Evolutionary conservation across 2,329 filamentous ascomycete genomes (phyloP), one percentile per base, ranked within the genome.

Genomic region (Fusarium multiceps): DNA sequence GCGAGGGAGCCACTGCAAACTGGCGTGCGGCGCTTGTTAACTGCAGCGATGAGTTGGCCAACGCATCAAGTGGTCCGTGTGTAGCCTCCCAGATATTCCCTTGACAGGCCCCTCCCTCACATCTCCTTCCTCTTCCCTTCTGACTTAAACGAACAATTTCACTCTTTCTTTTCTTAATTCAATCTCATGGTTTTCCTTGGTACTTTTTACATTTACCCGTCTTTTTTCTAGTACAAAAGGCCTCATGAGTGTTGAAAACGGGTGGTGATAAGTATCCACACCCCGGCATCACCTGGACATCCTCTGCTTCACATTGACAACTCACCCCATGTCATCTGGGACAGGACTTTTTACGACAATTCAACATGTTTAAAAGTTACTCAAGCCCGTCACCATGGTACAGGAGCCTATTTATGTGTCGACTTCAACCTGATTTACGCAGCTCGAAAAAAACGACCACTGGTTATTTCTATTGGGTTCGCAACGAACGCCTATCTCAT

Each of bases 11-110:
- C 66, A 60, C 48, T 64, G 43, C 66, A 70, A 70, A 68, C 61
- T 61, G 66, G 66, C 61, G 66, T 70, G 67, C 74, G 74, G 74
- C 74, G 73, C 75, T 76, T 78, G 77, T 74, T 74, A 75, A 76
- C 77, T 90, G 79, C 79, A 80, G 69, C 77, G 77, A 79, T 81
- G 79, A 79, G 79, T 77, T 81, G 79, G 78, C 79, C 78, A 80
- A 80, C 78, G 78, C 79, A 80, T 79, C 78, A 79, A 78, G 78
- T 80, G 80, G 78, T 77, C 78, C 80, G 77, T 80, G 78, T 79
- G 78, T 79, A 80, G 78, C 78, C 74, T 73, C 66, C 70, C 63
- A 72, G 68, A 69, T 63, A 59, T 67, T 69, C 69, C 66, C 71
- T 75, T 71, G 74, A 74, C 74, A 69, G 57, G 56, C 64, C 72